These are phyloP conservation scores for Exophiala bonariae DNA, from an alignment of 2,329 filamentous ascomycete species.

Conservation along the genomic window DNA sequence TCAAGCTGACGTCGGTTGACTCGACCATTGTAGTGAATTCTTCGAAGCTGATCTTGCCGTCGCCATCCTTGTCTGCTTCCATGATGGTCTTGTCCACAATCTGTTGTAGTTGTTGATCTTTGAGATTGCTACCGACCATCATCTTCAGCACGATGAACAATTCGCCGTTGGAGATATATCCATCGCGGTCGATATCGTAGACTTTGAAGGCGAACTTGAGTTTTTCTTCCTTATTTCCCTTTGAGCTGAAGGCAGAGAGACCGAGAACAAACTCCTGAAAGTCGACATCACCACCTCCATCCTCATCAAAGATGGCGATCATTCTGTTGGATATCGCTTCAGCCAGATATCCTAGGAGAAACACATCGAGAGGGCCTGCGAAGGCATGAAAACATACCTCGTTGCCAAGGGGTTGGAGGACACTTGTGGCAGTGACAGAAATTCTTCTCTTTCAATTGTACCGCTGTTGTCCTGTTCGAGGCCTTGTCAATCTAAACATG, in stretches of 20 bases:
- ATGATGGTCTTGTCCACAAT: slow-evolving; percentile 99
- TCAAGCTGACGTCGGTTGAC: slow-evolving; percentile 74
- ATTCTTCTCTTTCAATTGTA: slow-evolving; percentile 97
- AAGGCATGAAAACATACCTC: slow-evolving; percentile 54
- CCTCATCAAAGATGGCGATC: slow-evolving; percentile 99
- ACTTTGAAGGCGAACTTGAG: slow-evolving; percentile 97
- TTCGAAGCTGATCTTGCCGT: slow-evolving; percentile 98
- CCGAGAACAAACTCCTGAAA: slow-evolving; percentile 98
- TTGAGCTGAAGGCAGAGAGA: slow-evolving; percentile 91
- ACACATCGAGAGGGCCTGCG: slow-evolving; percentile 7
- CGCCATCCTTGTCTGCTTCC: slow-evolving; percentile 94
- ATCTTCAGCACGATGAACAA: slow-evolving; percentile 99
- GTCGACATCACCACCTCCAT: slow-evolving; percentile 95
- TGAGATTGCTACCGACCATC: slow-evolving; percentile 99
- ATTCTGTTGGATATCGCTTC: slow-evolving; percentile 59
- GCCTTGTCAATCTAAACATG: background rate
- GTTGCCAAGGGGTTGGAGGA: slow-evolving; percentile 97
- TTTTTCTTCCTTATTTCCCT: slow-evolving; percentile 99
- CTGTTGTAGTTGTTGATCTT: slow-evolving; percentile 97
- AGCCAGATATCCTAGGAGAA: background rate
- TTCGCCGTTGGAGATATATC: slow-evolving; percentile 98
- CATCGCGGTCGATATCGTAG: slow-evolving; percentile 98
- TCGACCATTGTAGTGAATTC: slow-evolving; percentile 99
- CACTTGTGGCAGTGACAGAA: slow-evolving; percentile 94
- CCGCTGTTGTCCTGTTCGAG: slow-evolving; percentile 82